Conservation (phyloP, 257 asterid species). For the Nicotiana sylvestris region DNA sequence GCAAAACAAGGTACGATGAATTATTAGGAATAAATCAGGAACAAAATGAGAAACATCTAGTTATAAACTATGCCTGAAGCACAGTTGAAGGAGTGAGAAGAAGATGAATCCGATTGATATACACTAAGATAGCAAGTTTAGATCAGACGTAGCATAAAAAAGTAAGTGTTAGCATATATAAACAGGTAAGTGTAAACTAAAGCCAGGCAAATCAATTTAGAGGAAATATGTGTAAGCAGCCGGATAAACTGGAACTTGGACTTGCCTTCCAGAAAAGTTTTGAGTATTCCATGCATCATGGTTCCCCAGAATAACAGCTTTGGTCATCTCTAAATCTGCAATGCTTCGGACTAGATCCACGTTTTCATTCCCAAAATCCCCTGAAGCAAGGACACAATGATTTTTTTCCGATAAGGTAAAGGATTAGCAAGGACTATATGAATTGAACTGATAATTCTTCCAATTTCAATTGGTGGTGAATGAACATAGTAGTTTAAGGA, state of each 20-base stretch:
- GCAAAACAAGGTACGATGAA: not conserved
- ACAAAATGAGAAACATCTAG: not conserved
- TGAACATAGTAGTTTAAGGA: slow-evolving; percentile 8
- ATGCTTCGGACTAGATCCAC: slow-evolving; percentile 69
- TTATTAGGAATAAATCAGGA: not conserved
- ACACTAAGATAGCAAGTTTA: not conserved
- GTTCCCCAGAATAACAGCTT: slow-evolving; percentile 89
- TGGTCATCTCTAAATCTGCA: slow-evolving; percentile 58
- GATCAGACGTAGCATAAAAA: not conserved
- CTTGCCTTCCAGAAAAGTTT: slow-evolving; percentile 61
- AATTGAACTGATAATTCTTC: slow-evolving; percentile 19
- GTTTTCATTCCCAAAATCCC: slow-evolving; percentile 97
- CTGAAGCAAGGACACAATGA: slow-evolving; percentile 36
- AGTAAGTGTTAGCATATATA: not conserved
- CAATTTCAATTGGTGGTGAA: slow-evolving; percentile 6
- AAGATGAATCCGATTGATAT: not conserved
- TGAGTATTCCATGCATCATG: slow-evolving; percentile 92
- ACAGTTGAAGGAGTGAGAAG: not conserved
- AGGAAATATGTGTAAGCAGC: not conserved
- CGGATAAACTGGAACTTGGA: not conserved
- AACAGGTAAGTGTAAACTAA: not conserved
- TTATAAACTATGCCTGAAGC: not conserved
- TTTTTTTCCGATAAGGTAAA: too few species aligned
- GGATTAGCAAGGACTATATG: not conserved
- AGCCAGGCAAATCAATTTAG: not conserved